A percentile compares a stretch with the other conserved stretches of the same genome.
phyloP scores from a whole-genome alignment of 192 early-diverging fungal genomes.

The Coemansia umbellata region DNA sequence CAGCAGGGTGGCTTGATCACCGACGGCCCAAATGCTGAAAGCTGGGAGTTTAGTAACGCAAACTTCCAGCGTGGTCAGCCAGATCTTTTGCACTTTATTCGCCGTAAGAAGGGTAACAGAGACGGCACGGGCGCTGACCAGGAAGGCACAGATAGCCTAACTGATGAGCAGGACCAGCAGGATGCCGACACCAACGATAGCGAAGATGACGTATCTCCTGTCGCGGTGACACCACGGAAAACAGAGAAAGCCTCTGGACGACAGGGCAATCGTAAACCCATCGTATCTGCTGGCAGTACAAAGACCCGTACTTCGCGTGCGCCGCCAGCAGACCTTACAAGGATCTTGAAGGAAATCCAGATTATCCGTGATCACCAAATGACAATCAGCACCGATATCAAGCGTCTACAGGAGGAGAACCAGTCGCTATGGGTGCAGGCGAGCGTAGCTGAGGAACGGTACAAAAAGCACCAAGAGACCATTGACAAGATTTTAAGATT shows the following conservation, averaged over 20 bases:
- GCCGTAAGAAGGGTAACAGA: slow-evolving; percentile 71
- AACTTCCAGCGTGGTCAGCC: slow-evolving; percentile 88
- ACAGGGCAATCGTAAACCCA: no score
- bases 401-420: slow-evolving; percentile 84
- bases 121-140: slow-evolving; percentile 17
- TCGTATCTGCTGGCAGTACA: neutral
- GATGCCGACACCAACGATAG: neutral
- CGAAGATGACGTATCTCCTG: neutral
- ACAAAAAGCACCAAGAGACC: slow-evolving; percentile 82
- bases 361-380: slow-evolving; percentile 88
- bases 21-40: slow-evolving; percentile 67
- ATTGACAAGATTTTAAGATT: slow-evolving; percentile 94
- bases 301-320: slow-evolving; percentile 17
- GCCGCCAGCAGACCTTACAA: slow-evolving; percentile 20
- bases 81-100: slow-evolving; percentile 82
- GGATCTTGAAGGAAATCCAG: slow-evolving; percentile 71
- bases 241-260: neutral
- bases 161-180: slow-evolving; percentile 33
- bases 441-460: slow-evolving; percentile 64
- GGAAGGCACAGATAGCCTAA: slow-evolving; percentile 11
- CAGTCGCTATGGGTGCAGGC: slow-evolving; percentile 87
- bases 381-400: slow-evolving; percentile 82
- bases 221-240: neutral
- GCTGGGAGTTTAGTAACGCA: slow-evolving; percentile 89
- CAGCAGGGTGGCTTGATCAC: slow-evolving; percentile 83